Conservation (phyloP, 2,329 filamentous ascomycete species). For the Talaromyces sp. region DNA sequence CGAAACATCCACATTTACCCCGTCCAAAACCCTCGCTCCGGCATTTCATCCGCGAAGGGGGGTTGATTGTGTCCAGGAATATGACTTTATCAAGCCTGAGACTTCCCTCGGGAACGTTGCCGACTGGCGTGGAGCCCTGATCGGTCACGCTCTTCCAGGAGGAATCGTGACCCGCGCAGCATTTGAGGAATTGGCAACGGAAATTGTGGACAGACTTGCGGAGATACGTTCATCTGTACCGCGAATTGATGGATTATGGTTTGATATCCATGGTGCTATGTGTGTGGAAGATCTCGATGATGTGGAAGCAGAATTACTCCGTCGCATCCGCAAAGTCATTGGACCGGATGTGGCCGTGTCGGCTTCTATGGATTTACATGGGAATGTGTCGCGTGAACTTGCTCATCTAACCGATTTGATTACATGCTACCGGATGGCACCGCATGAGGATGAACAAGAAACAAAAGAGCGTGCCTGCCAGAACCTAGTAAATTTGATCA, state of each 20-base stretch:
- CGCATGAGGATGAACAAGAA: constrained; percentile 50
- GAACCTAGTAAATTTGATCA: constrained; percentile 46
- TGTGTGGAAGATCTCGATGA: constrained; percentile 51
- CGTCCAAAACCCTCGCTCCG: constrained; percentile 46
- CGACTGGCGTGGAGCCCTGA: constrained; percentile 51
- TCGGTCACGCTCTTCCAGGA: constrained; percentile 52
- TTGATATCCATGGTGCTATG: constrained; percentile 57
- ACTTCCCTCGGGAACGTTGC: constrained; percentile 42
- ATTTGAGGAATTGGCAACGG: constrained; percentile 45
- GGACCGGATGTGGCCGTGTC: constrained; percentile 49
- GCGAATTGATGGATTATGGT: constrained; percentile 50
- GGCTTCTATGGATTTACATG: constrained; percentile 55
- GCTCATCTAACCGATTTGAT: constrained; percentile 51
- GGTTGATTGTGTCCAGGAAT: constrained; percentile 43
- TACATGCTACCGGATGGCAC: constrained; percentile 53
- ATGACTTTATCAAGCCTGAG: constrained; percentile 45
- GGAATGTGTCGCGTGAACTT: constrained; percentile 51
- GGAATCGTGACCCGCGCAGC: constrained; percentile 47
- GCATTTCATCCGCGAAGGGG: constrained; percentile 51
- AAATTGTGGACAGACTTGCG: constrained; percentile 41
- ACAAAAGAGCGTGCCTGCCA: constrained; percentile 52
- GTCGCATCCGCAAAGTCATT: constrained; percentile 45
- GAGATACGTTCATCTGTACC: constrained; percentile 32
- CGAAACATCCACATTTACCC: constrained; percentile 54
- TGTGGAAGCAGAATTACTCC: constrained; percentile 47